These are phyloP conservation scores for Pseudogymnoascus destructans DNA, from an alignment of 2,329 filamentous ascomycete genomes.

Conservation along the genomic window DNA sequence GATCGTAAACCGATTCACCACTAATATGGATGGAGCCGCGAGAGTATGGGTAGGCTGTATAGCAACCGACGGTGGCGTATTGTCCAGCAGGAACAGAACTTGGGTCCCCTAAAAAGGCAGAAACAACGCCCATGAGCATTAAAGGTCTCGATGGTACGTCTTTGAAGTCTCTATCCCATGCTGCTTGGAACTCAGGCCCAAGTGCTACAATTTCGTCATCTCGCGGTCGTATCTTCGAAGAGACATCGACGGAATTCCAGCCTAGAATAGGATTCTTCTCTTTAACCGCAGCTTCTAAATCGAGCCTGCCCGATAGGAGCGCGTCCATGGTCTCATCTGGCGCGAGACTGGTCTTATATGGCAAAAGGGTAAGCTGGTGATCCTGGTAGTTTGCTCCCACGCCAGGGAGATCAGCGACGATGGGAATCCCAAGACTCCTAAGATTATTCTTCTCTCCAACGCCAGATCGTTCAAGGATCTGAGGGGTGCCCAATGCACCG, in stretches of 20 bases:
- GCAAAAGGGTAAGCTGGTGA: constrained; percentile 40
- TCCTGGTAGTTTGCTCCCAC: constrained; percentile 44
- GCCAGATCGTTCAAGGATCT: constrained; percentile 49
- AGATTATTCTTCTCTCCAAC: constrained; percentile 41
- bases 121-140: constrained; percentile 41
- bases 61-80: constrained; percentile 40
- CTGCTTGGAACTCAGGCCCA: constrained; percentile 37
- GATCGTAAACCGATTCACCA: constrained; percentile 31
- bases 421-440: constrained; percentile 32
- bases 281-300: constrained; percentile 33
- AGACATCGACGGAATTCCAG: constrained; percentile 45
- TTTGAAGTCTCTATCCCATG: constrained; percentile 44
- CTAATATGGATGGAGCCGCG: constrained; percentile 49
- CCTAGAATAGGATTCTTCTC: constrained; percentile 38
- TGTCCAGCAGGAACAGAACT: constrained; percentile 30
- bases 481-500: constrained; percentile 26
- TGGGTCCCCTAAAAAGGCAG: constrained; percentile 33
- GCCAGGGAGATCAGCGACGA: constrained; percentile 35
- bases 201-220: constrained; percentile 40
- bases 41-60: constrained; percentile 47
- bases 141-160: constrained; percentile 20
- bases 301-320: constrained; percentile 35
- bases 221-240: constrained; percentile 41
- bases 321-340: constrained; percentile 40
- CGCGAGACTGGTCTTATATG: constrained; percentile 36